Percentiles rank a stretch among this genome's conserved stretches.
phyloP scores from a whole-genome alignment of 106 monocot species.

The Hemerocallis citrina region DNA sequence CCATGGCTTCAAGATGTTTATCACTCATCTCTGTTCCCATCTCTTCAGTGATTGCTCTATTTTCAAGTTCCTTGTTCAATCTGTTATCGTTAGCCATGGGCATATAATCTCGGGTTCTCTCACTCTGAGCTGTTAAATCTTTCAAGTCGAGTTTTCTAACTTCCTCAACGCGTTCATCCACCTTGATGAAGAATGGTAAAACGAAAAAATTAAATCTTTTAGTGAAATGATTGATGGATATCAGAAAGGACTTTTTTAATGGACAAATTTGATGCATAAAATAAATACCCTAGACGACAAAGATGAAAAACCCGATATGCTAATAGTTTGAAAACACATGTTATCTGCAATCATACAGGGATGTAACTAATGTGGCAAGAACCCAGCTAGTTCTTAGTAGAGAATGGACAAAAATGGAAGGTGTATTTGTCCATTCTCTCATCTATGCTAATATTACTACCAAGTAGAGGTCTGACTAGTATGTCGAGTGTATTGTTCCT shows the following conservation, averaged over 20 bases:
- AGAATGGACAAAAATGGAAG: too few species aligned
- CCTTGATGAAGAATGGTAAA: slow-evolving; percentile 1
- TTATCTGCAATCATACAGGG: too few species aligned
- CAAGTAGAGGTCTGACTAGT: too few species aligned
- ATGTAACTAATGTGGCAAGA: too few species aligned
- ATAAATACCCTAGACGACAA: too few species aligned
- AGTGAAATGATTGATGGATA: too few species aligned
- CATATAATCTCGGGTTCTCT: slow-evolving; percentile 23
- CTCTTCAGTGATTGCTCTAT: neutral
- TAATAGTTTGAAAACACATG: too few species aligned
- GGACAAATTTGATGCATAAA: too few species aligned
- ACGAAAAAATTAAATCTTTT: neutral
- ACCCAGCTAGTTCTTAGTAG: too few species aligned
- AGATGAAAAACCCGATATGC: too few species aligned
- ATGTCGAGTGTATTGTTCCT: too few species aligned
- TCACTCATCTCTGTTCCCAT: neutral
- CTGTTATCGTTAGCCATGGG: slow-evolving; percentile 21
- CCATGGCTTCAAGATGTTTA: slow-evolving; percentile 6
- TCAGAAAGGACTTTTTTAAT: too few species aligned
- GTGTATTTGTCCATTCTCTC: neutral
- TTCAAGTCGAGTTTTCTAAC: slow-evolving; percentile 9
- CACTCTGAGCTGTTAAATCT: slow-evolving; percentile 14
- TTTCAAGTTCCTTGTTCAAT: slow-evolving; percentile 2
- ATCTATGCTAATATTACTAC: neutral
- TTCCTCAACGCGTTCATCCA: slow-evolving; percentile 20